phyloP scores from a whole-genome alignment of 2,329 filamentous ascomycete genomes.

The Alternaria arbusti region DNA sequence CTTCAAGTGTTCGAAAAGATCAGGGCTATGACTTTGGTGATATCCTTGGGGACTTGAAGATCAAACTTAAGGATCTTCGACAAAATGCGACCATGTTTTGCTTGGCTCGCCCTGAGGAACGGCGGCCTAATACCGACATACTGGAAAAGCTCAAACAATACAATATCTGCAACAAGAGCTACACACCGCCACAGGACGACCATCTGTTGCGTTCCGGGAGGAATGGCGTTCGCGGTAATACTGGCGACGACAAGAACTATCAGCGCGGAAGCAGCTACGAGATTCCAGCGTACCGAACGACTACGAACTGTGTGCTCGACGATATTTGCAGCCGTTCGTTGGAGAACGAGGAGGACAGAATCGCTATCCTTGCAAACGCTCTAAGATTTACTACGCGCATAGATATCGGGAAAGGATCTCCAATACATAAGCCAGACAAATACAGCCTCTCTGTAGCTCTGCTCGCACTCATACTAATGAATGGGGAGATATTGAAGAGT shows the following conservation, averaged over 20 bases:
- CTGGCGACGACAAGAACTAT: not conserved
- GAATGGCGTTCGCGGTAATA: not conserved
- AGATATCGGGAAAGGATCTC: slow-evolving; percentile 2
- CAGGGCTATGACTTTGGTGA: slow-evolving; percentile 4
- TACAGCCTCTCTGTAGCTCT: slow-evolving; percentile 23
- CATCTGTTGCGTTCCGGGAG: not conserved
- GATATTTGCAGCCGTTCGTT: slow-evolving; percentile 20
- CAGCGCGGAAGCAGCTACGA: not conserved
- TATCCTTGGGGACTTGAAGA: slow-evolving; percentile 16
- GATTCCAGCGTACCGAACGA: slow-evolving; percentile 11
- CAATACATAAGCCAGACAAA: not conserved
- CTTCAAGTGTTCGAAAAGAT: not conserved
- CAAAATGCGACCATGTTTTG: slow-evolving; percentile 24
- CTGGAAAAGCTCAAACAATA: slow-evolving; percentile 28
- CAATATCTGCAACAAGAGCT: slow-evolving; percentile 22
- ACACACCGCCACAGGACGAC: not conserved
- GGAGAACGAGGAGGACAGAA: slow-evolving; percentile 16
- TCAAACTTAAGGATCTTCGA: slow-evolving; percentile 17
- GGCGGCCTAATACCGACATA: slow-evolving; percentile 13
- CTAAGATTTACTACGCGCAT: slow-evolving; percentile 18
- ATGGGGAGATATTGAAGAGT: slow-evolving; percentile 23
- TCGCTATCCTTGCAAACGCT: slow-evolving; percentile 27
- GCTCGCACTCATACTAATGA: slow-evolving; percentile 19
- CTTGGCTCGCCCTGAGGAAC: slow-evolving; percentile 9
- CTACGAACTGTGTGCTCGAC: slow-evolving; percentile 21